Base-by-base conservation (phyloP, 805 yeast genomes). In the Cyberlindnera suaveolens region DNA sequence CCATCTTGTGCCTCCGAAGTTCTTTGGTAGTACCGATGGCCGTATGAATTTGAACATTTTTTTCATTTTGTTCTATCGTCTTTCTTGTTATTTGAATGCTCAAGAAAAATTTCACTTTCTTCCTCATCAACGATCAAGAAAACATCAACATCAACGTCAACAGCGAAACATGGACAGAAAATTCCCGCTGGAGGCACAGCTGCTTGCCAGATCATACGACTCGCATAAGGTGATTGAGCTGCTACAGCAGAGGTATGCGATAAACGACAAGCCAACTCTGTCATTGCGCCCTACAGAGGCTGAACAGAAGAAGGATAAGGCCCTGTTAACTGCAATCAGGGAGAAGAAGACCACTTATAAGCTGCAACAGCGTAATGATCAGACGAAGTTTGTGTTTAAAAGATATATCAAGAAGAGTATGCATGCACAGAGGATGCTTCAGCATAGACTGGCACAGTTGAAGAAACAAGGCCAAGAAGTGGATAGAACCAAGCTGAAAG, bases 211-310 rank as follows among this genome's bases (percentile, higher is more conserved):
- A 3, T 49, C 58, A 3, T 50, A 51, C 29, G 38, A 40, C 6
- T 19, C 52, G 3, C 40, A 51, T 16, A 44, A 51, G 35, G 58
- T 64, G 6, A 46, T 60, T 6, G 65, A 68, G 43, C 54, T 68
- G 2, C 49, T 69, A n/a, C 50, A 50, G 20, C 58, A 60, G 27
- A 50, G 74, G 13, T 69, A 69, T 45, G 51, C 53, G 0, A 31
- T 43, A 8, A 47, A 59, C 49, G 40, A 54, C 62, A 49, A 50
- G 60, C 46, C 63, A 49, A 41, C 64, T 46, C 31, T 64, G 56
- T 34, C 57, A 52, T 19, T 55, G 15, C 41, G 43, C 7, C 71
- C 72, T 7, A 65, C 71, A 4, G 51, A 47, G 17, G 38, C 23
- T 1, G 66, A 35, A 15, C 16, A 60, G 47, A 64, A 63, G 26